Conservation (phyloP, 805 yeast genomes). For the Crinitomyces ghanaensis region DNA sequence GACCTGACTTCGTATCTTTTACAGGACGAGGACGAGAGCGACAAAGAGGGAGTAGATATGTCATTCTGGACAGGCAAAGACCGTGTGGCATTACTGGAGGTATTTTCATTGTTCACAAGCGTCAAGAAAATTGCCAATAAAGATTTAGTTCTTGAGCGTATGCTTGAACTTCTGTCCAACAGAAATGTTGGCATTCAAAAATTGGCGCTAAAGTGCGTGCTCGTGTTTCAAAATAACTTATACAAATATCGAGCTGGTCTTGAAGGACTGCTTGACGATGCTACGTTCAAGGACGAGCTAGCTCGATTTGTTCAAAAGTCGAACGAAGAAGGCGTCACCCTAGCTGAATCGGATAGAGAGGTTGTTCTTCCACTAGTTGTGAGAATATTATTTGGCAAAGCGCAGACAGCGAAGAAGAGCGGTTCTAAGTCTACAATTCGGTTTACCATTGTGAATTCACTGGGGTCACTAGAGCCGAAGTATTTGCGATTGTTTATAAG, state of each 20-base stretch:
- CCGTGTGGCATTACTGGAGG: conserved; percentile 36
- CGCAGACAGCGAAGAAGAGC: conserved; percentile 55
- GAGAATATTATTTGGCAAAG: conserved; percentile 76
- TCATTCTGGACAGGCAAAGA: conserved; percentile 20
- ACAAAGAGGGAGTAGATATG: conserved; percentile 20
- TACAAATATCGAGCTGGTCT: conserved; percentile 64
- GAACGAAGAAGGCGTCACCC: conserved; percentile 33
- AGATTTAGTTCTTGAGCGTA: conserved; percentile 40
- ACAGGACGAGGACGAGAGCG: conserved; percentile 26
- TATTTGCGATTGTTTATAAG: conserved; percentile 49
- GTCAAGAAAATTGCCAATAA: conserved; percentile 44
- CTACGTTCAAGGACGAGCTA: conserved; percentile 76
- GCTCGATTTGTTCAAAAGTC: conserved; percentile 46
- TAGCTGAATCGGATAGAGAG: conserved; percentile 51
- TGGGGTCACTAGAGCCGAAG: conserved; percentile 25
- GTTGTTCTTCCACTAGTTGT: conserved; percentile 59
- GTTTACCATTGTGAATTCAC: conserved; percentile 27
- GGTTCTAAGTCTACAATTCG: conserved; percentile 66
- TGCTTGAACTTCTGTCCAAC: conserved; percentile 49
- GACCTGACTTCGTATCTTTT: conserved; percentile 49
- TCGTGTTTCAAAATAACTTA: conserved; percentile 50
- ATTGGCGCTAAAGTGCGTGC: conserved; percentile 55
- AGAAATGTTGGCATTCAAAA: conserved; percentile 54
- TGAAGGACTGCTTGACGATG: conserved; percentile 66
- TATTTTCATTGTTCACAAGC: conserved; percentile 54